Percentiles rank a stretch among this genome's conserved stretches.
Evolutionary conservation across 2,329 filamentous ascomycete genomes (phyloP).

Genomic region (Alternaria sp.): DNA sequence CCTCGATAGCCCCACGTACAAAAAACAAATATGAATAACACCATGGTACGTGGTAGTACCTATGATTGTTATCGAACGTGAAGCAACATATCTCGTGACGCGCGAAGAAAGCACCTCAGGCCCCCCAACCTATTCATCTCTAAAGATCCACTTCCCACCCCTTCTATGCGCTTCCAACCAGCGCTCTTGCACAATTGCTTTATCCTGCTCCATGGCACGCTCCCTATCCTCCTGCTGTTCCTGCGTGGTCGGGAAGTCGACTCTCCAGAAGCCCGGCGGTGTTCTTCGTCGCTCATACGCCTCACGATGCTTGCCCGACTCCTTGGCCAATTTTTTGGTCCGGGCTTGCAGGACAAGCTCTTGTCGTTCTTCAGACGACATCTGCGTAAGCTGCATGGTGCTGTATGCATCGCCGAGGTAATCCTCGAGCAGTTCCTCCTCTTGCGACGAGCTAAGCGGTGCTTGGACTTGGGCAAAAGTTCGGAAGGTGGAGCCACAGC

Average conservation of each 20-base stretch:
- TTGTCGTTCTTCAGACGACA: slow-evolving; percentile 68
- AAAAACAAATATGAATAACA: neutral
- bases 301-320: slow-evolving; percentile 79
- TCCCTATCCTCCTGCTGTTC: slow-evolving; percentile 72
- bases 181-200: slow-evolving; percentile 72
- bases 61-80: neutral
- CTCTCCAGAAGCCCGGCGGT: slow-evolving; percentile 89
- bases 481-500: slow-evolving; percentile 77
- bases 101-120: too few relatives aligned
- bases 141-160: slow-evolving; percentile 80
- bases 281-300: slow-evolving; percentile 74
- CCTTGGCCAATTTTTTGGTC: slow-evolving; percentile 75
- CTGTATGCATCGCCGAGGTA: slow-evolving; percentile 59
- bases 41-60: neutral
- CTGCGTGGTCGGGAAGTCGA: slow-evolving; percentile 89
- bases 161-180: slow-evolving; percentile 82
- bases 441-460: slow-evolving; percentile 42
- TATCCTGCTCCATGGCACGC: slow-evolving; percentile 70
- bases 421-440: slow-evolving; percentile 60
- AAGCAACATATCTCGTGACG: neutral
- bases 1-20: neutral
- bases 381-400: slow-evolving; percentile 49
- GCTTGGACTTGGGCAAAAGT: slow-evolving; percentile 63
- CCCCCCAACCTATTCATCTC: slow-evolving; percentile 68
- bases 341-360: slow-evolving; percentile 79